phyloP scores from a whole-genome alignment of 148 eudicot species.

The Rhododendron griersonianum region DNA sequence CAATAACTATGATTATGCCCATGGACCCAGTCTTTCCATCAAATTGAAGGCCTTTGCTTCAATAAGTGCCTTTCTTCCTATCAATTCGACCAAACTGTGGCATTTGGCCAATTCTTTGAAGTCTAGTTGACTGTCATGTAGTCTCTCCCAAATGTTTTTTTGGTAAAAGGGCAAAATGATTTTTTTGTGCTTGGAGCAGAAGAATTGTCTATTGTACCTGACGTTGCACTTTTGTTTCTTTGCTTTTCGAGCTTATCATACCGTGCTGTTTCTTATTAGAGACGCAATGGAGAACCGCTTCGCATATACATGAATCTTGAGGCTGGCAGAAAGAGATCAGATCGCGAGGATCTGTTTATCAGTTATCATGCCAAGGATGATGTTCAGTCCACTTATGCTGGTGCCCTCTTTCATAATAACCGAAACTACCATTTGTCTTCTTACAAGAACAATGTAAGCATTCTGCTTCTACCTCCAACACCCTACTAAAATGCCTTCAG shows the following conservation, averaged over 20 bases:
- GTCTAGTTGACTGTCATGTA: background rate
- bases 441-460: constrained; percentile 66
- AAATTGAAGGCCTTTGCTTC: background rate
- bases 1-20: background rate
- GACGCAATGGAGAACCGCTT: constrained; percentile 73
- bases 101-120: background rate
- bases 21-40: background rate
- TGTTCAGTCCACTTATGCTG: constrained; percentile 96
- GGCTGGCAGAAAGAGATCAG: constrained; percentile 83
- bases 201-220: background rate
- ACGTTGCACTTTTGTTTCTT: background rate
- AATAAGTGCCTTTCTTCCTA: background rate
- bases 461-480: background rate
- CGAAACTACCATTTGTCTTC: constrained; percentile 74
- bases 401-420: constrained; percentile 81
- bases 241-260: constrained; percentile 8
- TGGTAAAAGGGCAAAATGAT: background rate
- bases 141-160: background rate
- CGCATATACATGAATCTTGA: constrained; percentile 97
- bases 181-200: background rate
- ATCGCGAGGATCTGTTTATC: constrained; percentile 76
- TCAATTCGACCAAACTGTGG: background rate
- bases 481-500: background rate
- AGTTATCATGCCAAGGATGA: constrained; percentile 94
- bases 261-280: constrained; percentile 37